A percentile compares a stretch with the other conserved stretches of the same genome.
These are phyloP conservation scores for Tolypocladium ovalisporum DNA, from an alignment of 2,329 filamentous ascomycete genomes.

Conservation along the genomic window DNA sequence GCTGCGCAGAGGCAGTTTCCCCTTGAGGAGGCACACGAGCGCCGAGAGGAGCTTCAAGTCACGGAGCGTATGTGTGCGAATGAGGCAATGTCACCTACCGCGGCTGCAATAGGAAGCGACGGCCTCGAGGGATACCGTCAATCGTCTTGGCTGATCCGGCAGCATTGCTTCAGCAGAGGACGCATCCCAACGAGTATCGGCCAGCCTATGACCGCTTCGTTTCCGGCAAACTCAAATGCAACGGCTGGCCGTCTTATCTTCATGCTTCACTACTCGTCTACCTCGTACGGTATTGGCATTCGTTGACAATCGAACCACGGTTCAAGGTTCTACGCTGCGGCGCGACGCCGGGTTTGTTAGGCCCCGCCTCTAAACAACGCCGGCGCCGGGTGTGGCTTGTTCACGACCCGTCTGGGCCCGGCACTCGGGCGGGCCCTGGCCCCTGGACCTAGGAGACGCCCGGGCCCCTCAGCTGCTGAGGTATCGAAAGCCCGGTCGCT, in stretches of 20 bases:
- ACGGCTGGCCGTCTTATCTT: background rate
- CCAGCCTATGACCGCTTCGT: background rate
- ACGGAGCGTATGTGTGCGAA: background rate
- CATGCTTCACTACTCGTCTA: background rate
- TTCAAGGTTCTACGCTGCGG: background rate
- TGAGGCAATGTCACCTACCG: background rate
- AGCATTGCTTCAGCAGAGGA: background rate
- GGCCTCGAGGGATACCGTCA: background rate
- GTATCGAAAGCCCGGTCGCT: too few relatives aligned
- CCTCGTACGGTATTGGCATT: background rate
- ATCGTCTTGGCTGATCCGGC: background rate
- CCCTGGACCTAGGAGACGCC: too few relatives aligned
- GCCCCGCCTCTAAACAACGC: too few relatives aligned
- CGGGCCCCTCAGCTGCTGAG: too few relatives aligned
- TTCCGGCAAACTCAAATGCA: background rate
- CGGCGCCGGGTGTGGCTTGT: background rate
- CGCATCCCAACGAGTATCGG: background rate
- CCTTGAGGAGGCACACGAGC: background rate
- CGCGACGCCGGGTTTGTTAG: background rate
- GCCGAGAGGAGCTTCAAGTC: background rate
- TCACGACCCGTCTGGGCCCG: background rate
- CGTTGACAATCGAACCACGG: background rate
- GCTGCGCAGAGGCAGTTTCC: background rate
- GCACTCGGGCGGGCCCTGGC: background rate
- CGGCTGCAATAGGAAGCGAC: background rate